Base-by-base conservation (phyloP, 345 rosid species). In the Turritis glabra region DNA sequence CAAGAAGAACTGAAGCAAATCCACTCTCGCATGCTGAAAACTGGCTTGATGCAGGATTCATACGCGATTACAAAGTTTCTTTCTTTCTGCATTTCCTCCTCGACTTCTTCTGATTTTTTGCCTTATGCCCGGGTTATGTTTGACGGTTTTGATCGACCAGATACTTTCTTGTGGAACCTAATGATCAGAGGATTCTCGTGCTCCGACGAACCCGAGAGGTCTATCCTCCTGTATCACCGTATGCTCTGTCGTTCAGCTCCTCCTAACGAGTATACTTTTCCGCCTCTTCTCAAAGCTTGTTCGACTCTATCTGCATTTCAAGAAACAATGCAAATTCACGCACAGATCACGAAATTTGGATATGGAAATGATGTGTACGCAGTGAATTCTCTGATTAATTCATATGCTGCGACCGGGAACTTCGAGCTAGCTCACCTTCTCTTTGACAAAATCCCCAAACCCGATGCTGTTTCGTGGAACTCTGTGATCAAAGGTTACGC, bases 271-370 rank as follows among this genome's bases (percentile, higher is more conserved):
- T 77, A 88, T 65, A 87, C 96, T 53, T 88, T 92, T 27, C 96
- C 93, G 0, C 85, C 86, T 80, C 81, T 88, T 73, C 92, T 91
- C 62, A 88, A 81, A 80, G 85, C 90, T n/a, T 87, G 96, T 79
- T 84, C 87, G 21, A 60, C 74, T 22, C 73, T 85, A 27, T 76
- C 86, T 7, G 81, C 82, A 58, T 56, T 79, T 37, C 40, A 77
- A 35, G 88, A 78, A 65, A 85, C 88, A 2, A 70, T 26, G 23
- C 94, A 88, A 83, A 74, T 91, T 48, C 96, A 88, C 41, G 83
- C 82, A 12, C 87, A 73, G 8, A 47, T 91, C 62, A 32, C 79
- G 1, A 89, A 89, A 81, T 59, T 75, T 3, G 91, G 96, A n/a
- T 85, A 81, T 10, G 78, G 67, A 17, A 67, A 76, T 0, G 85